These are phyloP conservation scores for Naganishia cerealis DNA, from an alignment of 1,284 basidiomycete genomes.

Conservation along the genomic window DNA sequence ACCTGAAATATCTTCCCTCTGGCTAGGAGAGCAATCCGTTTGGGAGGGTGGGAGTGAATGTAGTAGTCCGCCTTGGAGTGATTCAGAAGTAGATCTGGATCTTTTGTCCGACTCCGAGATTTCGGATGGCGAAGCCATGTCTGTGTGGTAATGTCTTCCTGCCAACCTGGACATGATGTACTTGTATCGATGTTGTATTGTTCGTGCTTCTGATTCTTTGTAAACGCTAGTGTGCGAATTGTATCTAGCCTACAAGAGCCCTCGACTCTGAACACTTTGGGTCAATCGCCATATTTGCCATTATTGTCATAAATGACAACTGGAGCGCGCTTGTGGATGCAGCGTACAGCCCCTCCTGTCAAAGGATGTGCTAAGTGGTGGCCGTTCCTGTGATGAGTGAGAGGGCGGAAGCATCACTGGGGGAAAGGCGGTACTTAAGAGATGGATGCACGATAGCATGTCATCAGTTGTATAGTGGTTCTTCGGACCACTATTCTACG, in stretches of 20 bases:
- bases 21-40: slow-evolving; percentile 14
- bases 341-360: no score
- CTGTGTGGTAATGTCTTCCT: slow-evolving; percentile 11
- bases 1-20: slow-evolving; percentile 24
- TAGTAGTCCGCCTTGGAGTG: slow-evolving; percentile 26
- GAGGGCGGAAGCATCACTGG: no score
- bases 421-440: no score
- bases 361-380: no score
- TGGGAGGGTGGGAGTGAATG: slow-evolving; percentile 20
- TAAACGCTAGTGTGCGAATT: no score
- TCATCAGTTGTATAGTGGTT: no score
- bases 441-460: no score
- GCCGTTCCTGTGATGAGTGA: no score
- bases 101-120: slow-evolving; percentile 21
- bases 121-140: slow-evolving; percentile 11
- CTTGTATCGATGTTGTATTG: slow-evolving; percentile 1
- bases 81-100: slow-evolving; percentile 20
- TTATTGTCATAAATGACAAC: no score
- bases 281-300: background rate
- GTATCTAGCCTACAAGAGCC: no score
- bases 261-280: background rate
- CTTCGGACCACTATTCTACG: no score
- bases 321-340: no score
- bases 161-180: background rate
- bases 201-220: background rate